Conservation (phyloP, 2,329 filamentous ascomycete species). For the Fusarium agapanthi region DNA sequence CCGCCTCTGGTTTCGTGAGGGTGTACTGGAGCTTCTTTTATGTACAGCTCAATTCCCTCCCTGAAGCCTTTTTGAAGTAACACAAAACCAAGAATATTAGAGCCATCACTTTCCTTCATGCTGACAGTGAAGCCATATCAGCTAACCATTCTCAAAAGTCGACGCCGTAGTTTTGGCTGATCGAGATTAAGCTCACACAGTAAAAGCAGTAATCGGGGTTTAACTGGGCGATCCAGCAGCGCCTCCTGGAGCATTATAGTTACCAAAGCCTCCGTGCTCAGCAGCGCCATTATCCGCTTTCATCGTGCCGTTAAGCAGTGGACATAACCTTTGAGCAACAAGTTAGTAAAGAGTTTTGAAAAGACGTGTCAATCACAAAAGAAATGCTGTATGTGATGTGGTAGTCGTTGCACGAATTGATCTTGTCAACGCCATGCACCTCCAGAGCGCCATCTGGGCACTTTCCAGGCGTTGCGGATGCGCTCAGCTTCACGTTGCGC, state of each 20-base stretch:
- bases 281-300: constrained; percentile 65
- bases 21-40: not conserved
- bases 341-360: constrained; percentile 33
- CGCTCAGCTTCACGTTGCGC: constrained; percentile 24
- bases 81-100: constrained; percentile 2
- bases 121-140: not conserved
- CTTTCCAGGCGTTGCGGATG: constrained; percentile 25
- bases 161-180: not conserved
- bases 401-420: not conserved
- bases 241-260: constrained; percentile 55
- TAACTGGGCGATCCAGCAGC: constrained; percentile 48
- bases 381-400: not conserved
- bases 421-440: constrained; percentile 28
- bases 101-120: not conserved
- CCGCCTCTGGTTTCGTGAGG: not conserved
- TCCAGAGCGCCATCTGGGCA: constrained; percentile 35
- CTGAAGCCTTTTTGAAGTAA: not conserved
- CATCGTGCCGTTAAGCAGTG: constrained; percentile 84
- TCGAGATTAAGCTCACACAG: not conserved
- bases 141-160: not conserved
- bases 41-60: not conserved
- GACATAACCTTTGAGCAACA: constrained; percentile 72
- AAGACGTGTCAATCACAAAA: constrained; percentile 12
- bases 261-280: constrained; percentile 68
- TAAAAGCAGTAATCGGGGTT: not conserved